Evolutionary conservation across 352 stramenopile species (phyloP).

Genomic region (Pythium folliculosum): DNA sequence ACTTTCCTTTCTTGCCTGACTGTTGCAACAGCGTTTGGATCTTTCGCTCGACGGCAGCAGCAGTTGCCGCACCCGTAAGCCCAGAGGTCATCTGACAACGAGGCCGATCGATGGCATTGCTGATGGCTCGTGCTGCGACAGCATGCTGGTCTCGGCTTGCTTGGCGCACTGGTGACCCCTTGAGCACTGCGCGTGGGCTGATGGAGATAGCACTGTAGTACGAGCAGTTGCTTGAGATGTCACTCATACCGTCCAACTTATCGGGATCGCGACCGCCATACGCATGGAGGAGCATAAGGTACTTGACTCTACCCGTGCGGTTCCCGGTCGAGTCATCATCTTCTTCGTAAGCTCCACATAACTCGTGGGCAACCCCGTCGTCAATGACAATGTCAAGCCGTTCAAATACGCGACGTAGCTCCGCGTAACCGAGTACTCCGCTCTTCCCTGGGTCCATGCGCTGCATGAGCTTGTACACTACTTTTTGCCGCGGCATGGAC

Average conservation of each 20-base stretch:
- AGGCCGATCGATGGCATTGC: slow-evolving; percentile 49
- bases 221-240: slow-evolving; percentile 74
- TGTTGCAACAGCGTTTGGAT: slow-evolving; percentile 58
- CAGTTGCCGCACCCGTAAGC: slow-evolving; percentile 36
- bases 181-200: slow-evolving; percentile 48
- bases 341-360: slow-evolving; percentile 51
- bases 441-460: slow-evolving; percentile 57
- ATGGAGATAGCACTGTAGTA: slow-evolving; percentile 79
- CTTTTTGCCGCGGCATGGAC: slow-evolving; percentile 45
- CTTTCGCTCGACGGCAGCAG: slow-evolving; percentile 55
- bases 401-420: slow-evolving; percentile 65
- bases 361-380: slow-evolving; percentile 40
- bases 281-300: slow-evolving; percentile 63
- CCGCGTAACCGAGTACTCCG: slow-evolving; percentile 54
- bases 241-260: slow-evolving; percentile 60
- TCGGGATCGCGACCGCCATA: slow-evolving; percentile 66
- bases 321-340: slow-evolving; percentile 53
- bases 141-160: slow-evolving; percentile 38
- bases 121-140: slow-evolving; percentile 43
- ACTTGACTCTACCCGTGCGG: slow-evolving; percentile 51
- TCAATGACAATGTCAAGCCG: slow-evolving; percentile 49
- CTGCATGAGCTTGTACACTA: slow-evolving; percentile 63
- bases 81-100: background rate
- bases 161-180: background rate
- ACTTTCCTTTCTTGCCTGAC: slow-evolving; percentile 44